Percentiles rank a stretch among this genome's conserved stretches.
These are phyloP conservation scores for Trypethelium eluteriae DNA, from an alignment of 495 filamentous ascomycete genomes.

Conservation along the genomic window DNA sequence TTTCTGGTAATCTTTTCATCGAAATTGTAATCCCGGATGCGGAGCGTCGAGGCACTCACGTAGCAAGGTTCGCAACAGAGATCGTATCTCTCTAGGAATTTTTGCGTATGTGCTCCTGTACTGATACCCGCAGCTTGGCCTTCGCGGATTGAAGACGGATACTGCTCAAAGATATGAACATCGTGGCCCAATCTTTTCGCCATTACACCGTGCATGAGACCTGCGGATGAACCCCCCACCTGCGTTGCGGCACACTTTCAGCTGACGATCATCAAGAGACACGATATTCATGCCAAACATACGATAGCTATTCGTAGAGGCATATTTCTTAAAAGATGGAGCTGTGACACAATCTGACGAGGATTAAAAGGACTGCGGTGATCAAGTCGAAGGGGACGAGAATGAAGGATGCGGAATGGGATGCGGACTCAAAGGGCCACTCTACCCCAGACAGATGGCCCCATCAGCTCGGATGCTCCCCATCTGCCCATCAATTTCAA, in stretches of 20 bases:
- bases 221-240: conserved; percentile 16
- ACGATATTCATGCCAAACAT: too few species aligned
- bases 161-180: conserved; percentile 45
- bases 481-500: too few species aligned
- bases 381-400: too few species aligned
- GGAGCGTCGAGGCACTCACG: background rate
- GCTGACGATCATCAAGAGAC: too few species aligned
- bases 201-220: conserved; percentile 13
- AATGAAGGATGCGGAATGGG: too few species aligned
- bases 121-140: conserved; percentile 29
- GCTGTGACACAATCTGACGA: too few species aligned
- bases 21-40: background rate
- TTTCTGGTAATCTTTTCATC: background rate
- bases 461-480: too few species aligned
- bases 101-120: conserved; percentile 17
- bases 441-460: too few species aligned
- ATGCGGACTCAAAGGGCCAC: too few species aligned
- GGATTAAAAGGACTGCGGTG: too few species aligned
- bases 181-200: conserved; percentile 28
- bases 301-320: too few species aligned
- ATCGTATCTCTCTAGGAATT: conserved; percentile 25
- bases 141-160: conserved; percentile 16
- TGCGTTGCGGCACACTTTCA: background rate
- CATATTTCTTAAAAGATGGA: too few species aligned
- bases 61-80: background rate